Evolutionary conservation across 805 yeast genomes (phyloP), one percentile per base, ranked within the genome.

Genomic region (Myxozyma geophila): DNA sequence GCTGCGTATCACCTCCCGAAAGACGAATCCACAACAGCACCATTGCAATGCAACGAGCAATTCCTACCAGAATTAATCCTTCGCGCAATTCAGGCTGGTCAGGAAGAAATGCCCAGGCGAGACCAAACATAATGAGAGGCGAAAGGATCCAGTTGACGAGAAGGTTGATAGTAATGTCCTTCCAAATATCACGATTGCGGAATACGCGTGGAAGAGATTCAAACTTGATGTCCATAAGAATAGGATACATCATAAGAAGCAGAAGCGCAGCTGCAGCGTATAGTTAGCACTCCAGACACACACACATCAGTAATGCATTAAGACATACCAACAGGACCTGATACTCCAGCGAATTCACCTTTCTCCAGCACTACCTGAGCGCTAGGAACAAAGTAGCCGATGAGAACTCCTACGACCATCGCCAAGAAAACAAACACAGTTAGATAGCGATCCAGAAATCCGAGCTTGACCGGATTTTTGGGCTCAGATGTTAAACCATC

Each of bases 31-130:
- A 60, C 10, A 60, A 37, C 19, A 60, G 54, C 2, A 62, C 63
- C 87, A 84, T 84, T 17, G 87, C 87, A 66, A 84, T 83, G 71
- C 87, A 84, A 63, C 87, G 73, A 5, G 86, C 87, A 40, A 82
- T 58, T 0, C 87, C 87, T 51, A 84, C 82, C 80, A 84, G 79
- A 33, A 84, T 82, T 15, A 84, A 76, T 0, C 87, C 87, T 47
- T 73, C 74, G 50, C 87, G 74, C 60, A 81, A 81, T 57, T 82
- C 87, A 7, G 73, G 72, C 56, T 78, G 69, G 59, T 83, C 81
- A 58, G 81, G 82, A 53, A 84, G 67, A 0, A 78, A 76, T 49
- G 81, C 70, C 87, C 87, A 84, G 1, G 85, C 81, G 19, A 84
- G 73, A 0, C 81, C 86, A 69, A 59, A 46, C 87, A 84, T 84